Conservation (phyloP, 352 stramenopile species). For the Globisporangium iwayamae region DNA sequence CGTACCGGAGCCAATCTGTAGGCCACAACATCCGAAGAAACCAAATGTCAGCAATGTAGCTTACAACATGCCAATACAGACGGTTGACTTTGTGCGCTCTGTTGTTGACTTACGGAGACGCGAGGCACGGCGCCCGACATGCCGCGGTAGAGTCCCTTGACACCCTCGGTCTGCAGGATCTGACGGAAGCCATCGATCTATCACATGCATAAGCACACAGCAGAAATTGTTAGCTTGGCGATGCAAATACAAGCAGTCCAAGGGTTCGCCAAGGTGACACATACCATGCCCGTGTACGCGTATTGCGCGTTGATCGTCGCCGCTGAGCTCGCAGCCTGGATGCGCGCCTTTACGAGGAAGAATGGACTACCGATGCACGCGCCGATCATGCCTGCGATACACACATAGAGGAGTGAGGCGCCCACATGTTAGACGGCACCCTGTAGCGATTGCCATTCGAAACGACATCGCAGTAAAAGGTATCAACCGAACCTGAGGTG, state of each 20-base stretch:
- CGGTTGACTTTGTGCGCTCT: neutral
- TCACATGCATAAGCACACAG: neutral
- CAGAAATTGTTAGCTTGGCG: neutral
- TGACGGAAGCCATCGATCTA: conserved; percentile 80
- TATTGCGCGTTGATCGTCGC: conserved; percentile 83
- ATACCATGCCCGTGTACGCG: conserved; percentile 79
- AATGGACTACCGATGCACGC: conserved; percentile 79
- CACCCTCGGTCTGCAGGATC: conserved; percentile 67
- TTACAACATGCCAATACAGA: neutral
- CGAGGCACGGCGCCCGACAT: conserved; percentile 71
- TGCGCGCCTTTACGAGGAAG: conserved; percentile 82
- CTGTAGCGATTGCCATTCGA: neutral
- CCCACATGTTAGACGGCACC: neutral
- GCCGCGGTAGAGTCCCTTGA: conserved; percentile 69
- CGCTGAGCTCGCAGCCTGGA: conserved; percentile 73
- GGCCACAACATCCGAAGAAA: conserved; percentile 2
- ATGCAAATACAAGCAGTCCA: neutral
- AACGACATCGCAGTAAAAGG: neutral
- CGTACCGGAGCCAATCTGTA: conserved; percentile 79
- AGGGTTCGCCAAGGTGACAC: neutral
- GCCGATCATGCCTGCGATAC: conserved; percentile 51
- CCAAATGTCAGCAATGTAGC: neutral
- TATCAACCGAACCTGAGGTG: conserved; percentile 41
- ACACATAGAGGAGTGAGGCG: neutral
- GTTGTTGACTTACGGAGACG: conserved; percentile 49